These are phyloP conservation scores for Phialophora macrospora DNA, from an alignment of 2,329 filamentous ascomycete species.

Conservation along the genomic window DNA sequence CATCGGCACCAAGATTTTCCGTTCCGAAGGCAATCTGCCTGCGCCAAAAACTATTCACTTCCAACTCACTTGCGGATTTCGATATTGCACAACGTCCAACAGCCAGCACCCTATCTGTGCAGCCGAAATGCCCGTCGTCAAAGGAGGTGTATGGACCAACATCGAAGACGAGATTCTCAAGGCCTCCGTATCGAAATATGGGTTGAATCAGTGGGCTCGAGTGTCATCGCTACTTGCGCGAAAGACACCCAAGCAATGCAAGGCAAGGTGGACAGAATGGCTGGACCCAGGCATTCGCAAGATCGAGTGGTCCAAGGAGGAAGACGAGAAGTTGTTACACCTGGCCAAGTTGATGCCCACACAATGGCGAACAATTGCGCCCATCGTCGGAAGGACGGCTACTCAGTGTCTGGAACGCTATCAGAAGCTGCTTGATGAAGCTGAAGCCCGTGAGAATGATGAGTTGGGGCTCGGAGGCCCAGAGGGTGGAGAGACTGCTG, in stretches of 20 bases:
- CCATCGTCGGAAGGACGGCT: constrained; percentile 92
- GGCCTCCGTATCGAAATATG: constrained; percentile 91
- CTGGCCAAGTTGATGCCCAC: constrained; percentile 98
- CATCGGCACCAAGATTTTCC: constrained; percentile 20
- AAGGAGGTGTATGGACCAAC: constrained; percentile 71
- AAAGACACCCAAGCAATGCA: constrained; percentile 99
- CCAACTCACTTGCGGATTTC: neutral
- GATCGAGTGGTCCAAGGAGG: constrained; percentile 98
- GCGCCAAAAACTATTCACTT: constrained; percentile 5
- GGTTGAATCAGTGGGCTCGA: constrained; percentile 96
- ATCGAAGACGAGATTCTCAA: constrained; percentile 96
- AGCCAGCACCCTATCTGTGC: neutral
- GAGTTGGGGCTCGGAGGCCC: constrained; percentile 83
- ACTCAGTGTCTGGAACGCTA: constrained; percentile 98
- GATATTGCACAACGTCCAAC: neutral
- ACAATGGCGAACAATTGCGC: constrained; percentile 98
- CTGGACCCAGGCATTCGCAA: constrained; percentile 97
- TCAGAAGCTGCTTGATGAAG: constrained; percentile 93
- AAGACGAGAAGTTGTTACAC: constrained; percentile 96
- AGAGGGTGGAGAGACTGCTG: constrained; percentile 81
- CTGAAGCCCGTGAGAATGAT: constrained; percentile 82
- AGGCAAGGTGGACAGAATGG: constrained; percentile 98
- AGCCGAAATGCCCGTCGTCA: constrained; percentile 65
- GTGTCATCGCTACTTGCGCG: constrained; percentile 95
- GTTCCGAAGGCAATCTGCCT: constrained; percentile 13